phyloP scores from a whole-genome alignment of 257 asterid species.

The Anisodus acutangulus region DNA sequence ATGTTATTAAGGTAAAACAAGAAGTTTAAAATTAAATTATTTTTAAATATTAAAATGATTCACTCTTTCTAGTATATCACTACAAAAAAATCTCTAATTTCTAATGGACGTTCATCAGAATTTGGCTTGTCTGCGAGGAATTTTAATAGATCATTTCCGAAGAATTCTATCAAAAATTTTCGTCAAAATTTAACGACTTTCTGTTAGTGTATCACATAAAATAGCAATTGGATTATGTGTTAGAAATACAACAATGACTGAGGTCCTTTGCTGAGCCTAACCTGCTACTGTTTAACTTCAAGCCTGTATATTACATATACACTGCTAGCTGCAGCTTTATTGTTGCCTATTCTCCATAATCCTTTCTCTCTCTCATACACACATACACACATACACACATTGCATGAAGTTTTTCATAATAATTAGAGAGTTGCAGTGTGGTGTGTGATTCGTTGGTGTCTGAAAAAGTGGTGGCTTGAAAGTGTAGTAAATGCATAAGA shows the following conservation, averaged over 20 bases:
- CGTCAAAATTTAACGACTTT: not conserved
- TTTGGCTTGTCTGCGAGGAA: not conserved
- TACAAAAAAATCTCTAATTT: not conserved
- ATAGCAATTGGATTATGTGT: not conserved
- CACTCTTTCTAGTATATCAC: no score
- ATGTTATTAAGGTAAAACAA: not conserved
- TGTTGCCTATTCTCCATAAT: not conserved
- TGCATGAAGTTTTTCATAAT: constrained; percentile 26
- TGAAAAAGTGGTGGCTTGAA: constrained; percentile 50
- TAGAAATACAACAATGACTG: not conserved
- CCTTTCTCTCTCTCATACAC: constrained; percentile 31
- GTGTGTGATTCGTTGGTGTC: constrained; percentile 32
- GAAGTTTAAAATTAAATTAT: not conserved
- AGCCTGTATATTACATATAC: not conserved
- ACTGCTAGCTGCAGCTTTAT: not conserved
- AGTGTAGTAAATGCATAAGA: constrained; percentile 38
- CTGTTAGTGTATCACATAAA: not conserved
- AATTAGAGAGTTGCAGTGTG: constrained; percentile 34
- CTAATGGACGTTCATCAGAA: not conserved
- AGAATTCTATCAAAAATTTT: not conserved
- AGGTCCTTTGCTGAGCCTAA: not conserved
- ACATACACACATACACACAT: constrained; percentile 41
- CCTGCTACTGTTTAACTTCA: constrained; percentile 17
- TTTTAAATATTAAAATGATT: not conserved
- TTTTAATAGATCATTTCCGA: not conserved